A percentile compares a stretch with the other conserved stretches of the same genome.
Evolutionary conservation across 352 stramenopile genomes (phyloP).

Genomic region (Blastocystis sp.): DNA sequence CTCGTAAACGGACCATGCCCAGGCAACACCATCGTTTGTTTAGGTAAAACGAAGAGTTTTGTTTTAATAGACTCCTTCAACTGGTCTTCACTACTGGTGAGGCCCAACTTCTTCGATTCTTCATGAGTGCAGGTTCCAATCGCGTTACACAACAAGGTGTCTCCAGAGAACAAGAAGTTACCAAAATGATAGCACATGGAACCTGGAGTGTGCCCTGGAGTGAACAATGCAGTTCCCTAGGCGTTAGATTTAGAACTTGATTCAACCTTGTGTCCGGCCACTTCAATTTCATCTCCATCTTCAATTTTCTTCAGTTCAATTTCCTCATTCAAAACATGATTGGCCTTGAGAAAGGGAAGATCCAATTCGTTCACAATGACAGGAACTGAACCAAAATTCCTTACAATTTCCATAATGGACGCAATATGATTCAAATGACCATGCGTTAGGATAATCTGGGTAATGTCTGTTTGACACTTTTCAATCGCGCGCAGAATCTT

Average conservation of each 20-base stretch:
- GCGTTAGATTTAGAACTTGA: neutral
- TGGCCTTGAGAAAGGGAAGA: neutral
- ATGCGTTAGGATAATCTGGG: conserved; percentile 15
- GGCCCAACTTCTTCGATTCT: neutral
- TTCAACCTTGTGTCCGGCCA: neutral
- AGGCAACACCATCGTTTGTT: conserved; percentile 9
- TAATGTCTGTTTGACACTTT: conserved; percentile 34
- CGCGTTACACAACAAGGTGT: conserved; percentile 11
- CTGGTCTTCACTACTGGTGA: neutral
- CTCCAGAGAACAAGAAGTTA: conserved; percentile 53
- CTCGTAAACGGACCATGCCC: neutral
- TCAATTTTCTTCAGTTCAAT: conserved; percentile 25
- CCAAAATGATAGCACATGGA: conserved; percentile 59
- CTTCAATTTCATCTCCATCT: conserved; percentile 3
- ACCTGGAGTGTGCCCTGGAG: conserved; percentile 36
- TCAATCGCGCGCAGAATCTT: conserved; percentile 52
- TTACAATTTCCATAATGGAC: neutral
- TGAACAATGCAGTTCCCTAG: neutral
- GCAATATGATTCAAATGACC: neutral
- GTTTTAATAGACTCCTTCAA: conserved; percentile 25
- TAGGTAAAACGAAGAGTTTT: conserved; percentile 49
- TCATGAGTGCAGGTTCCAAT: neutral
- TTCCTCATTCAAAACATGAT: neutral
- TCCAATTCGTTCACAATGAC: conserved; percentile 5
- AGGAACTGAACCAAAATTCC: neutral